A percentile compares a stretch with the other conserved stretches of the same genome.
phyloP scores from a whole-genome alignment of 2,329 filamentous ascomycete genomes.

The Aspergillus unguis region DNA sequence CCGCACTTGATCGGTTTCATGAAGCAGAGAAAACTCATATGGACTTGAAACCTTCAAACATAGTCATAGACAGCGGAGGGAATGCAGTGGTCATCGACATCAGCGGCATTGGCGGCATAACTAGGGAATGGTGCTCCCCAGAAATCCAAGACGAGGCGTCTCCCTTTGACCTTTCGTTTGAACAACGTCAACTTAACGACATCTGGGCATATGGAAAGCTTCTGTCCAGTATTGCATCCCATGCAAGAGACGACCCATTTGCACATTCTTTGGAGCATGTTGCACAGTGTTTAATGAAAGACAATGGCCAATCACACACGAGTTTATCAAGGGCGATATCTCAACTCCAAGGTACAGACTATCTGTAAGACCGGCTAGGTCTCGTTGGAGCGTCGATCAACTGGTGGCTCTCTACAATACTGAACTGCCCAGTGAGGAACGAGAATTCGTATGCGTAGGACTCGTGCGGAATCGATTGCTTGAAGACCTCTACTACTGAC shows the following conservation, averaged over 20 bases:
- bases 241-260: constrained; percentile 11
- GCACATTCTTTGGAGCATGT: constrained; percentile 8
- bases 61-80: constrained; percentile 18
- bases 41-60: constrained; percentile 22
- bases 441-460: too few species aligned
- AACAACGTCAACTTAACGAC: constrained; percentile 19
- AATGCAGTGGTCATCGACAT: constrained; percentile 23
- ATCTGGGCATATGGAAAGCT: constrained; percentile 23
- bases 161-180: constrained; percentile 19
- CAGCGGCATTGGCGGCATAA: constrained; percentile 21
- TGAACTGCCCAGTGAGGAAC: too few species aligned
- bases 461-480: too few species aligned
- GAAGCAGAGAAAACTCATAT: constrained; percentile 16
- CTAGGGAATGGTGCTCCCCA: constrained; percentile 18
- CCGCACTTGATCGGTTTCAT: constrained; percentile 14
- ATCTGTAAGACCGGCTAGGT: not conserved
- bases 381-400: too few species aligned
- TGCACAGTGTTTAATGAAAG: constrained; percentile 13
- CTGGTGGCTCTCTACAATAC: too few species aligned
- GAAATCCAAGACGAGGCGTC: constrained; percentile 21
- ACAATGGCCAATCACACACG: constrained; percentile 9
- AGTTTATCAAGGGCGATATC: not conserved
- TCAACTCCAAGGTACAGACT: not conserved
- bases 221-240: constrained; percentile 16
- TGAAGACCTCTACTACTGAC: too few species aligned